Base-by-base conservation (phyloP, 2,329 filamentous ascomycete genomes). In the Zymoseptoria pseudotritici region DNA sequence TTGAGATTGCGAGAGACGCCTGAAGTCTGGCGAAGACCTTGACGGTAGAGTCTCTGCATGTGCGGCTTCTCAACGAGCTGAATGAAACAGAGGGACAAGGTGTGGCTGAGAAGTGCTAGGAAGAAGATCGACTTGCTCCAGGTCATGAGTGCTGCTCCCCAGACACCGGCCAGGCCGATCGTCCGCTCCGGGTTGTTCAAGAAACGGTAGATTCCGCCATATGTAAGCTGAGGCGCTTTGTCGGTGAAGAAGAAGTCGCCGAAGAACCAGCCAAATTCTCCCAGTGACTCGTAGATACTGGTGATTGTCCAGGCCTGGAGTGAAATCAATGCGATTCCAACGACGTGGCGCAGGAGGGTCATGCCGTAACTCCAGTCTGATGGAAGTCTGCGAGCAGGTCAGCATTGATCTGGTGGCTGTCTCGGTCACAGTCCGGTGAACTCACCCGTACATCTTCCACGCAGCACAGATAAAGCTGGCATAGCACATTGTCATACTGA, bases 241-340 rank as follows among this genome's bases (percentile, higher is more conserved):
- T 97, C 91, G 72, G 94, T 97, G 81, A 99, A 97, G 81, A 99
- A 97, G 79, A 97, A 99, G 73, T 99, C 94, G 19, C 94, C 94
- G 71, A 92, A 97, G 80, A 97, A 97, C 93, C 93, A 99, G 68
- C 94, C 94, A 70, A 97, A 99, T 71, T 99, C 94, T 59, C 94
- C 94, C 0, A 99, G 84, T 1, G 91, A 95, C 55, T 97, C 91
- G 74, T 97, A 96, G 66, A 97, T 92, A 74, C 91, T 97, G 65
- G 89, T 80, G 1, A 91, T 88, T 1, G 92, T 96, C 94, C 94
- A 99, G 19, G 95, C 76, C 71, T 99, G 94, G 55, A 99, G 82
- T 10, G 88, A 86, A 61, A 97, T 86, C 64, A 97, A 79, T 56
- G 89, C 85, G 55, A 83, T 80, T 51, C 94, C 94, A 36, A 97